A percentile compares a stretch with the other conserved stretches of the same genome.
Evolutionary conservation across 2,329 filamentous ascomycete species (phyloP).

Genomic region (Trichoderma hamatum): DNA sequence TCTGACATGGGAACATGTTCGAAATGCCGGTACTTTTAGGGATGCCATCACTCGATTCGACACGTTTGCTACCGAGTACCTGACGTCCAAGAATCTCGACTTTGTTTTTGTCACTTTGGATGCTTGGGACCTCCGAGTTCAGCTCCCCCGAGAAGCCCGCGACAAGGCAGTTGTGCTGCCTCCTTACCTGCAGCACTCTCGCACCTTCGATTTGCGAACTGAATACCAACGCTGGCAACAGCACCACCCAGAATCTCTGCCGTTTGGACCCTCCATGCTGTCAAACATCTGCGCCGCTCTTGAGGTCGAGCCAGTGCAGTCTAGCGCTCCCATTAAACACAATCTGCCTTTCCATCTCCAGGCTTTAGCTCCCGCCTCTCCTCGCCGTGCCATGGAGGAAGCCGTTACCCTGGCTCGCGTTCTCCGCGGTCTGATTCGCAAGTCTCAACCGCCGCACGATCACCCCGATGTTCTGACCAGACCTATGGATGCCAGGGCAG

Average conservation of each 20-base stretch:
- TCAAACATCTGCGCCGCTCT: constrained; percentile 98
- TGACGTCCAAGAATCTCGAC: constrained; percentile 87
- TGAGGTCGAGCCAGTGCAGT: constrained; percentile 96
- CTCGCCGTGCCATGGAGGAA: constrained; percentile 95
- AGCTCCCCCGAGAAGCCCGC: constrained; percentile 94
- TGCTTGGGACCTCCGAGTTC: constrained; percentile 96
- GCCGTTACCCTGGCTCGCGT: constrained; percentile 92
- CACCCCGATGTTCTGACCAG: constrained; percentile 93
- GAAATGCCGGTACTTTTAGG: constrained; percentile 94
- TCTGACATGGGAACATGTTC: constrained; percentile 98
- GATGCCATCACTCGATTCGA: constrained; percentile 96
- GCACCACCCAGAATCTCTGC: constrained; percentile 95
- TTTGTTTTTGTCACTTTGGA: constrained; percentile 99
- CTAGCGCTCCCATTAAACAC: constrained; percentile 97
- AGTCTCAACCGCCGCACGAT: constrained; percentile 91
- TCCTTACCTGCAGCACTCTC: constrained; percentile 94
- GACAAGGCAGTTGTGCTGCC: constrained; percentile 98
- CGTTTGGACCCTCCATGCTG: constrained; percentile 92
- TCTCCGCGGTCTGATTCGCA: constrained; percentile 87
- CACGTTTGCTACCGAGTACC: constrained; percentile 87
- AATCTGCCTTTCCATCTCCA: constrained; percentile 98
- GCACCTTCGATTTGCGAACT: constrained; percentile 93
- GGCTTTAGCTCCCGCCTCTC: constrained; percentile 91
- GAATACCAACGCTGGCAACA: constrained; percentile 99
- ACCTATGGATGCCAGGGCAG: constrained; percentile 94